phyloP scores from a whole-genome alignment of 176 grass and related monocot species.

The Luzula sylvatica region DNA sequence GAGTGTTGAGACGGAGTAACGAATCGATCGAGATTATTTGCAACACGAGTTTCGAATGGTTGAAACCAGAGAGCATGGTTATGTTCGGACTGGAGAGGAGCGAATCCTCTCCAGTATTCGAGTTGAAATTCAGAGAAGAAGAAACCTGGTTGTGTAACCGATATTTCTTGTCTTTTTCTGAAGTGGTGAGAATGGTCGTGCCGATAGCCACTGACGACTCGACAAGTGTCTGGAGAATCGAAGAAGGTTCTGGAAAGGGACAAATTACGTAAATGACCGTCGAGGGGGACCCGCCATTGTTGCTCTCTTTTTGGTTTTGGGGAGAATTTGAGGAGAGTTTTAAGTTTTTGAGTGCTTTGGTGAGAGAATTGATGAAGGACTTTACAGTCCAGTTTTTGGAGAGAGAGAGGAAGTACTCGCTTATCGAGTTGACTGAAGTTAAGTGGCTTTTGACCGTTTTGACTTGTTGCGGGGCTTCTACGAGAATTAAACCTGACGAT shows the following conservation, averaged over 20 bases:
- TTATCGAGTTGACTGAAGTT: constrained; percentile 57
- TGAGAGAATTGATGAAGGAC: constrained; percentile 56
- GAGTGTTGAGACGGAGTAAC: constrained; percentile 62
- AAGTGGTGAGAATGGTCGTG: constrained; percentile 45
- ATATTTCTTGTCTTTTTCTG: constrained; percentile 65
- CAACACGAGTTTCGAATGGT: constrained; percentile 79
- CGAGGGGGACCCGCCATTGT: constrained; percentile 38
- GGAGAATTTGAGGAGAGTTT: constrained; percentile 60
- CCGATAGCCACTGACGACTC: constrained; percentile 86
- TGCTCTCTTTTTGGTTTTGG: constrained; percentile 81
- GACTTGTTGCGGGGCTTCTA: constrained; percentile 80
- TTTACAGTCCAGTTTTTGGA: constrained; percentile 79
- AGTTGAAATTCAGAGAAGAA: constrained; percentile 47
- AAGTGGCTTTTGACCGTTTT: constrained; percentile 45
- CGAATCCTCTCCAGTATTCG: constrained; percentile 38
- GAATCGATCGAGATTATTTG: constrained; percentile 86
- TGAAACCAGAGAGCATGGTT: constrained; percentile 93
- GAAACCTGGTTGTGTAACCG: constrained; percentile 54
- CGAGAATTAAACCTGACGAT: constrained; percentile 71
- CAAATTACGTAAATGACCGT: constrained; percentile 94
- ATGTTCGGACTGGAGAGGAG: constrained; percentile 48
- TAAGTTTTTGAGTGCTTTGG: constrained; percentile 63
- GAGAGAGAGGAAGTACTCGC: constrained; percentile 62
- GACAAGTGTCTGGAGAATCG: constrained; percentile 71
- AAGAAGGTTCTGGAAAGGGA: constrained; percentile 76